Base-by-base conservation (phyloP, 495 filamentous ascomycete species). In the Cercophora samala region DNA sequence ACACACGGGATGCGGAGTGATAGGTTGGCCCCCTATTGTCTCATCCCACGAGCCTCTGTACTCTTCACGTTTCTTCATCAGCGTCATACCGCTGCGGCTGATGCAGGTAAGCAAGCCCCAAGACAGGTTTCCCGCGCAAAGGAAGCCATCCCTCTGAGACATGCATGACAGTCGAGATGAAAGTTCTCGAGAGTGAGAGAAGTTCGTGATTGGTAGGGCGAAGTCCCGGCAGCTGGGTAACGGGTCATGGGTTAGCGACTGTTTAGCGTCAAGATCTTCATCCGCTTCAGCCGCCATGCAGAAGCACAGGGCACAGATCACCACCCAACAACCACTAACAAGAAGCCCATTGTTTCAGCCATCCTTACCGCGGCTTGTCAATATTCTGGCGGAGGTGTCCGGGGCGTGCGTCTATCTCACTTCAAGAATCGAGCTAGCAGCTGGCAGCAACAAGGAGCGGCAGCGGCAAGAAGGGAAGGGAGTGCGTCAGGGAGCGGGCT, bases 231-330 rank as follows among this genome's bases (percentile, higher is more conserved):
- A 56, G 53, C 53, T 56, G 53, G 53, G 53, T 56, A 56, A 56
- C 53, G 53, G 53, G n/a, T 23, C 53, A 23, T 2, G n/a, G 11
- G n/a, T 22, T 53, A 53, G 18, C 13, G 25, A 61, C 37, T 23
- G 53, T 9, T 62, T 72, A 66, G 69, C 72, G 65, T 62, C 62
- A 67, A 71, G 72, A 73, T 72, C 72, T 54, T 46, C 69, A 55
- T 63, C 29, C 62, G 58, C 58, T 37, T 58, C 64, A 66, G 64
- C 37, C 73, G 72, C 73, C 73, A 72, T 58, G 63, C 60, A 62
- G 58, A 46, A 46, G 37, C 37, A 46, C 37, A 3, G 37, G 15
- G 37, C 37, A 46, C 37, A 46, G 37, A 46, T 11, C 37, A 46
- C 37, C 26, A 5, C 26, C n/a, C 26, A 29, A 29, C 26, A 4